phyloP scores from a whole-genome alignment of 2,329 filamentous ascomycete species.

The Aspergillus unguis region DNA sequence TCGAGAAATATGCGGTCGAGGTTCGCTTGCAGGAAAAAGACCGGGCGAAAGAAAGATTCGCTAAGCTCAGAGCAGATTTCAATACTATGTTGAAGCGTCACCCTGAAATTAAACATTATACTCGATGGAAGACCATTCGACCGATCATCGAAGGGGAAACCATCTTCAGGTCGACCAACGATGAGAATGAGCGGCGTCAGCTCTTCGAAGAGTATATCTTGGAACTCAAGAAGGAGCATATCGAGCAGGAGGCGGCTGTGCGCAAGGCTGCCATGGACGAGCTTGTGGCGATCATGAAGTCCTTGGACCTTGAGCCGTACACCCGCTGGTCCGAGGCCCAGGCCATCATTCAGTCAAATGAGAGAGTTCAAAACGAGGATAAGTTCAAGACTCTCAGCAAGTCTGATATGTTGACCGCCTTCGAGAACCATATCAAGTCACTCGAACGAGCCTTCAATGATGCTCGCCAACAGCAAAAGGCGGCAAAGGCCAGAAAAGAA shows the following conservation, averaged over 20 bases:
- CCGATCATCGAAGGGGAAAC: slow-evolving; percentile 94
- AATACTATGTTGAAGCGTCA: slow-evolving; percentile 93
- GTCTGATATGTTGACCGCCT: slow-evolving; percentile 85
- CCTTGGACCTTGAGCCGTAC: slow-evolving; percentile 83
- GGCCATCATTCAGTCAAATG: slow-evolving; percentile 71
- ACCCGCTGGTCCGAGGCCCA: slow-evolving; percentile 93
- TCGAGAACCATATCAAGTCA: slow-evolving; percentile 91
- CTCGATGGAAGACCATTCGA: slow-evolving; percentile 91
- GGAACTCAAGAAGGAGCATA: slow-evolving; percentile 75
- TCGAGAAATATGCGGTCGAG: slow-evolving; percentile 92
- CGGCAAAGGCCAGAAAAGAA: slow-evolving; percentile 72
- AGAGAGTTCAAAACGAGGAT: slow-evolving; percentile 73
- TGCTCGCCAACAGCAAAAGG: slow-evolving; percentile 81
- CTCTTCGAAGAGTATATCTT: slow-evolving; percentile 91
- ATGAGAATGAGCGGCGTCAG: slow-evolving; percentile 81
- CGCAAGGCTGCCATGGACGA: slow-evolving; percentile 82
- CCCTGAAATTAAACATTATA: slow-evolving; percentile 95
- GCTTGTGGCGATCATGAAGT: slow-evolving; percentile 71
- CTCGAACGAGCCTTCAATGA: slow-evolving; percentile 92
- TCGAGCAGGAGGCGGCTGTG: slow-evolving; percentile 68
- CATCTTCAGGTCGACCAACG: slow-evolving; percentile 85
- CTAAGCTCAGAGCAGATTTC: slow-evolving; percentile 91
- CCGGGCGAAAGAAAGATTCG: slow-evolving; percentile 84
- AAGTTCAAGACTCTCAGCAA: slow-evolving; percentile 84
- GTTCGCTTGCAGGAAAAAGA: slow-evolving; percentile 90